A percentile compares a stretch with the other conserved stretches of the same genome.
phyloP scores from a whole-genome alignment of 768 basidiomycete species.

The Lactarius vividus region DNA sequence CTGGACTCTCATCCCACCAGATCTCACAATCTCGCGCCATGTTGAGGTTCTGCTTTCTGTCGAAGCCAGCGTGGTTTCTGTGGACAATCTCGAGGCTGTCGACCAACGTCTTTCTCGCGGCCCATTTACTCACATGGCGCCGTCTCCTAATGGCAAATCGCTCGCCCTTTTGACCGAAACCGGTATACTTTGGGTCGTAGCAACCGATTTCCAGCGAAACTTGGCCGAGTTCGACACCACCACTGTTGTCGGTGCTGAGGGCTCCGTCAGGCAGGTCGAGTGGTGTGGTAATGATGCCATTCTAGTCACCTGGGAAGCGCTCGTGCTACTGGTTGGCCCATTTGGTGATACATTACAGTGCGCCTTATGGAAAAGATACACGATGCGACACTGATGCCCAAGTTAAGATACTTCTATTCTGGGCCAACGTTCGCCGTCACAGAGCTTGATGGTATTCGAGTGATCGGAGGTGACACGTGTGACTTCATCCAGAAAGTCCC shows the following conservation, averaged over 20 bases:
- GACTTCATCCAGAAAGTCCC: conserved; percentile 96
- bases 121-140: conserved; percentile 82
- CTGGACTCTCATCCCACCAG: conserved; percentile 90
- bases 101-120: conserved; percentile 89
- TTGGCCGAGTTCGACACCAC: conserved; percentile 84
- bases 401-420: conserved; percentile 63
- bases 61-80: conserved; percentile 72
- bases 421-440: conserved; percentile 76
- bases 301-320: conserved; percentile 74
- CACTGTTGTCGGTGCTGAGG: conserved; percentile 51
- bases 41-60: conserved; percentile 85
- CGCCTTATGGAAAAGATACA: conserved; percentile 32
- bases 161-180: conserved; percentile 76
- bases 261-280: conserved; percentile 66
- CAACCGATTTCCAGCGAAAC: conserved; percentile 84
- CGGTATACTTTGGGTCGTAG: conserved; percentile 88
- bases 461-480: conserved; percentile 73
- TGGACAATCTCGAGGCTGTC: conserved; percentile 85
- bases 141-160: conserved; percentile 93
- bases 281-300: conserved; percentile 99
- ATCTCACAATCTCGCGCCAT: conserved; percentile 84
- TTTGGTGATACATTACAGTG: conserved; percentile 84
- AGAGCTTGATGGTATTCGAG: conserved; percentile 87
- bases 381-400: conserved; percentile 17
- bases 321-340: conserved; percentile 87